A percentile compares a stretch with the other conserved stretches of the same genome.
Conservation (phyloP, 2,329 filamentous ascomycete species). For the Penicillium concentricum region DNA sequence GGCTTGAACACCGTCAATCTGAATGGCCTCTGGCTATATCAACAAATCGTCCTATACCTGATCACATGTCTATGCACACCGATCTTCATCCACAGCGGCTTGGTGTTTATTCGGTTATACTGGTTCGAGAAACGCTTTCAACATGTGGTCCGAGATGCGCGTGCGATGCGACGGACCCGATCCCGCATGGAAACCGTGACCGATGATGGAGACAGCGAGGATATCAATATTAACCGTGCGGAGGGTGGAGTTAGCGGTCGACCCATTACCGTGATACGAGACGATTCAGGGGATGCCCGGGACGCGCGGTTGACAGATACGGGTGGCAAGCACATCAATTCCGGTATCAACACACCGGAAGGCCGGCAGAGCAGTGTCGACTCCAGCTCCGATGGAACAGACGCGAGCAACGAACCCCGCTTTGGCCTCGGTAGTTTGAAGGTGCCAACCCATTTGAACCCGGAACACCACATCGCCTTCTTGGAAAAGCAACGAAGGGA, state of each 20-base stretch:
- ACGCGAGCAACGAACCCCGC: conserved; percentile 23
- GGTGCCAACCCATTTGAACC: conserved; percentile 54
- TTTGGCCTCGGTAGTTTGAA: conserved; percentile 56
- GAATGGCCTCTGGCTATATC: conserved; percentile 67
- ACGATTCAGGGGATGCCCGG: conserved; percentile 31
- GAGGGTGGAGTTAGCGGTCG: conserved; percentile 40
- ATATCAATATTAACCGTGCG: conserved; percentile 29
- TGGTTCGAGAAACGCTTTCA: conserved; percentile 99
- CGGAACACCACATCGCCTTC: conserved; percentile 84
- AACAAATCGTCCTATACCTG: conserved; percentile 71
- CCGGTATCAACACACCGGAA: conserved; percentile 26
- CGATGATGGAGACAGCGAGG: conserved; percentile 43
- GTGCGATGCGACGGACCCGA: conserved; percentile 63
- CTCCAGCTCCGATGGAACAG: conserved; percentile 19
- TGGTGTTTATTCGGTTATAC: conserved; percentile 90
- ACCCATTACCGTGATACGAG: conserved; percentile 40
- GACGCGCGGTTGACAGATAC: conserved; percentile 20
- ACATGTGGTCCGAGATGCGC: conserved; percentile 72
- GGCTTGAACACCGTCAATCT: conserved; percentile 77
- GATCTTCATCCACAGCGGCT: conserved; percentile 77
- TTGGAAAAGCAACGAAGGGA: conserved; percentile 78
- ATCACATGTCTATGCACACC: conserved; percentile 74
- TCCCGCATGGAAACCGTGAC: conserved; percentile 57
- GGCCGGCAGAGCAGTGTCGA: conserved; percentile 19
- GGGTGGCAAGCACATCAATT: conserved; percentile 22